Conservation (phyloP, 2,329 filamentous ascomycete species). For the Pezicula radicicola region DNA sequence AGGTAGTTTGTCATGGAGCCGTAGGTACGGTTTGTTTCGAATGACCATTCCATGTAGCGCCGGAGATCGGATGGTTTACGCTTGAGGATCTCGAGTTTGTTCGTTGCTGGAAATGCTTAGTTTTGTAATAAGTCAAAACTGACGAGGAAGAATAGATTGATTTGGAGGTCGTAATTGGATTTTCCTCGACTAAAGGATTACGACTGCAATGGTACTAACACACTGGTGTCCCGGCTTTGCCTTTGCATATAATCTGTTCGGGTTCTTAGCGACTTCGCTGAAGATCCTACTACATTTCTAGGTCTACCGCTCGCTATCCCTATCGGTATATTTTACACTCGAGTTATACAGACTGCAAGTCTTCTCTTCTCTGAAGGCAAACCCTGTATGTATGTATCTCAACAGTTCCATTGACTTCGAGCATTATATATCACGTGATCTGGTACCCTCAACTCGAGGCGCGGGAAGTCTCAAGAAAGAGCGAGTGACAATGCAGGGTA, state of each 20-base stretch:
- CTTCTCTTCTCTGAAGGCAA: too few species aligned
- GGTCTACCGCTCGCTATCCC: too few species aligned
- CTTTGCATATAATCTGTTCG: too few species aligned
- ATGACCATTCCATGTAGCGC: constrained; percentile 75
- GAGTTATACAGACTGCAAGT: too few species aligned
- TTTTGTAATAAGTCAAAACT: too few species aligned
- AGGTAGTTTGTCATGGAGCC: constrained; percentile 81
- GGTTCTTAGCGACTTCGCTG: not conserved
- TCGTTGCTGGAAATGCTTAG: constrained; percentile 35
- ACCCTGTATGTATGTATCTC: too few species aligned
- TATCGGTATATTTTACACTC: too few species aligned
- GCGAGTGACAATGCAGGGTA: not conserved
- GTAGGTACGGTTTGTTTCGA: constrained; percentile 66
- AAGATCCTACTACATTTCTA: not conserved
- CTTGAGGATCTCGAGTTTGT: constrained; percentile 71
- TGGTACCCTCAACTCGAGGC: not conserved
- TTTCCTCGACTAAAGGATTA: too few species aligned
- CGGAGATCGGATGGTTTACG: constrained; percentile 78
- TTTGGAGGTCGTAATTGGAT: not conserved
- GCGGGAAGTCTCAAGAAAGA: not conserved
- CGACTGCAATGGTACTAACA: too few species aligned
- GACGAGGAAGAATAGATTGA: not conserved
- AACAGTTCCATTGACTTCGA: too few species aligned
- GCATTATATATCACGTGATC: too few species aligned
- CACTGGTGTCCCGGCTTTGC: too few species aligned